Evolutionary conservation across 164 flowering plant genomes (phyloP).

Genomic region (Magnolia officinalis): DNA sequence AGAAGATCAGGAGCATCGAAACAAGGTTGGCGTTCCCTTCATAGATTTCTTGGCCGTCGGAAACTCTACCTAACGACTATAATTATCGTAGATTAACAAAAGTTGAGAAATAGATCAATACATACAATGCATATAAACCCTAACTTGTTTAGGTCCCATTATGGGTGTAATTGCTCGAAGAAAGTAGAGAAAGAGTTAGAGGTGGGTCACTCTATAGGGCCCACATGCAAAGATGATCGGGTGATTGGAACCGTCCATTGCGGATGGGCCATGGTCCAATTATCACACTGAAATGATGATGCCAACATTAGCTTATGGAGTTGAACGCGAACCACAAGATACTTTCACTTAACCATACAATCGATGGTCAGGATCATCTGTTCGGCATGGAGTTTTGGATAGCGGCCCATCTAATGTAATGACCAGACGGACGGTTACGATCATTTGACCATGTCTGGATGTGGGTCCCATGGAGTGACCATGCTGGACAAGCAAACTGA

Average conservation of each 20-base stretch:
- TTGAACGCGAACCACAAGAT: background rate
- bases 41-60: slow-evolving; percentile 58
- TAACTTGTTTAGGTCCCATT: background rate
- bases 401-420: background rate
- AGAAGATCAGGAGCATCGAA: slow-evolving; percentile 13
- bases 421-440: background rate
- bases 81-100: background rate
- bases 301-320: background rate
- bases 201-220: too few relatives aligned
- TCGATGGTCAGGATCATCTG: background rate
- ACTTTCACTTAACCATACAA: background rate
- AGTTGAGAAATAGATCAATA: background rate
- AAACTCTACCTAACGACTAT: slow-evolving; percentile 13
- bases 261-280: too few relatives aligned
- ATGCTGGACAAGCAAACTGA: background rate
- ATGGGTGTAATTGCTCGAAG: slow-evolving; percentile 1
- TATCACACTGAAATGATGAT: background rate
- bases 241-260: background rate
- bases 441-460: background rate
- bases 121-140: slow-evolving; percentile 2
- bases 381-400: background rate
- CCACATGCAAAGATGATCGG: too few relatives aligned
- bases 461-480: background rate
- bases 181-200: background rate
- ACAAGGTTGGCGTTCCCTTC: slow-evolving; percentile 27